phyloP scores from a whole-genome alignment of 2,329 filamentous ascomycete genomes.

The Acrocalymma vagum region DNA sequence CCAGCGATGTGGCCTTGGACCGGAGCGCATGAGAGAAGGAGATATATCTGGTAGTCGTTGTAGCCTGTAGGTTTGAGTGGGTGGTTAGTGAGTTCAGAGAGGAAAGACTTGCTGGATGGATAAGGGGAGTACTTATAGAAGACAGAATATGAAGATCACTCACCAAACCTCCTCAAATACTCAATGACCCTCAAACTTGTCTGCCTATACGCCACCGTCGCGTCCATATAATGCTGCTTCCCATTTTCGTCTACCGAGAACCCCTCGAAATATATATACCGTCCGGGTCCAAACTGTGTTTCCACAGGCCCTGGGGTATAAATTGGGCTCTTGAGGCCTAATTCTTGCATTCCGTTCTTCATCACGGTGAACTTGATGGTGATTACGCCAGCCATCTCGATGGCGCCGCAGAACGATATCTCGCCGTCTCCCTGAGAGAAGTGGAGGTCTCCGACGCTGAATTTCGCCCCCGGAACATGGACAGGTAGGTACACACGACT shows the following conservation, averaged over 20 bases:
- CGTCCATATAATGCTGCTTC: conserved; percentile 89
- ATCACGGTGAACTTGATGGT: conserved; percentile 90
- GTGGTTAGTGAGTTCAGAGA: conserved; percentile 2
- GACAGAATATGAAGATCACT: conserved; percentile 13
- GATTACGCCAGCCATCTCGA: conserved; percentile 93
- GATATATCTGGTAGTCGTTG: conserved; percentile 80
- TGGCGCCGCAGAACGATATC: conserved; percentile 79
- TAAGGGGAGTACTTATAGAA: background rate
- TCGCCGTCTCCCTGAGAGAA: conserved; percentile 91
- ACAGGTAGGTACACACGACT: conserved; percentile 88
- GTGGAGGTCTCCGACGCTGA: conserved; percentile 88
- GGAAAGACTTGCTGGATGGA: background rate
- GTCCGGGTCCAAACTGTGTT: conserved; percentile 83
- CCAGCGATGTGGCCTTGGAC: conserved; percentile 89
- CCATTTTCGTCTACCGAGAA: conserved; percentile 90
- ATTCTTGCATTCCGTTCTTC: conserved; percentile 77
- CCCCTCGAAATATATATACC: conserved; percentile 86
- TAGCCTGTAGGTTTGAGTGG: conserved; percentile 51
- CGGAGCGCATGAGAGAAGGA: conserved; percentile 84
- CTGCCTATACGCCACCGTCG: conserved; percentile 86
- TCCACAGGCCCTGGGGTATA: conserved; percentile 89
- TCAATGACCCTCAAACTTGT: conserved; percentile 80
- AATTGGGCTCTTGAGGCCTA: conserved; percentile 83
- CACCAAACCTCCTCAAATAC: conserved; percentile 77
- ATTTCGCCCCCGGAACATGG: conserved; percentile 86